These are phyloP conservation scores for Baorangia bicolor DNA, from an alignment of 768 basidiomycete genomes.

Conservation along the genomic window DNA sequence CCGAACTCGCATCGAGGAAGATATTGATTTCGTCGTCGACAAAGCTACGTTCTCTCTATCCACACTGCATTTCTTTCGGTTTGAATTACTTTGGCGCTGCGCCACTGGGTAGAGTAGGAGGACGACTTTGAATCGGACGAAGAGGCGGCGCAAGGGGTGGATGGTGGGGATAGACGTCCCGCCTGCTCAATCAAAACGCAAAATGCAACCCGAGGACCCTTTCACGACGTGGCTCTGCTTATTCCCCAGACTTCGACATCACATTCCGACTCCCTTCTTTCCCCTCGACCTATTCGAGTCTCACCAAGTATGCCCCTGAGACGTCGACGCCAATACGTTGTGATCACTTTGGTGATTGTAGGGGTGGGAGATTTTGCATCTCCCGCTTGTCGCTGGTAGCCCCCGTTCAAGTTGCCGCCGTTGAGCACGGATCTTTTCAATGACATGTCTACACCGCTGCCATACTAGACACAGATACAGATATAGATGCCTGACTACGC, in stretches of 20 bases:
- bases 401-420: constrained; percentile 22
- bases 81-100: neutral
- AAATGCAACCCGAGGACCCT: constrained; percentile 6
- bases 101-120: constrained; percentile 72
- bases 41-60: constrained; percentile 46
- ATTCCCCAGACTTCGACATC: neutral
- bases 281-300: neutral
- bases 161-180: no score
- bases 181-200: neutral
- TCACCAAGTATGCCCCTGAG: constrained; percentile 8
- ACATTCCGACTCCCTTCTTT: constrained; percentile 14
- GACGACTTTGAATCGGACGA: constrained; percentile 82
- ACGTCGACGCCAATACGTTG: constrained; percentile 26
- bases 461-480: neutral
- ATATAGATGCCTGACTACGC: no score
- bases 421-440: constrained; percentile 13
- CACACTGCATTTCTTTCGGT: neutral
- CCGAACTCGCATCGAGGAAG: constrained; percentile 61
- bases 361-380: constrained; percentile 23
- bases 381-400: constrained; percentile 15
- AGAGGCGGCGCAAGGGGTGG: no score
- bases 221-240: constrained; percentile 5
- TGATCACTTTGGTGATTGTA: constrained; percentile 20
- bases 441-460: neutral
- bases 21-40: constrained; percentile 65